Percentiles rank a stretch among this genome's conserved stretches.
Conservation (phyloP, 2,329 filamentous ascomycete species). For the Colletotrichum chlorophyti region DNA sequence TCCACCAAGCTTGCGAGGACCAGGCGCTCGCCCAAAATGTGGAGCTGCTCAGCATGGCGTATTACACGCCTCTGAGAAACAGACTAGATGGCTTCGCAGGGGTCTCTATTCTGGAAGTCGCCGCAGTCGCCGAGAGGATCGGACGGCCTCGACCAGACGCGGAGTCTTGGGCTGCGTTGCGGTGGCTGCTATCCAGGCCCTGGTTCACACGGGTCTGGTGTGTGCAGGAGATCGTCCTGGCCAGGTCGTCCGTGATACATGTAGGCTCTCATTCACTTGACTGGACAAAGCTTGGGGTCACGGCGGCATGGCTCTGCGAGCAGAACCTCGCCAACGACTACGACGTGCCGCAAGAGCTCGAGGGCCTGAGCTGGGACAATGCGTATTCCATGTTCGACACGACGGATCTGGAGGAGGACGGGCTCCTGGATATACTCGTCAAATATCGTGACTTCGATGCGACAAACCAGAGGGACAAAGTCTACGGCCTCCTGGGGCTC, state of each 20-base stretch:
- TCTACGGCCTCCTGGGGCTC: constrained; percentile 10
- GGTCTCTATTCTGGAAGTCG: not conserved
- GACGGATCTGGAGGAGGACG: not conserved
- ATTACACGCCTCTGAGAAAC: not conserved
- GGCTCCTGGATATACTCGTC: not conserved
- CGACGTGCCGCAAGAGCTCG: not conserved
- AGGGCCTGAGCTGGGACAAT: not conserved
- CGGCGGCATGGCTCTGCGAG: not conserved
- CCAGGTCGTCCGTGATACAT: not conserved
- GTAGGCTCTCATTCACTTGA: not conserved
- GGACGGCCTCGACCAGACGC: not conserved
- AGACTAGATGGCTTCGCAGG: not conserved
- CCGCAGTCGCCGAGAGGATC: not conserved
- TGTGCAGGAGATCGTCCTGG: constrained; percentile 9
- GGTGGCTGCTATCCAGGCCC: not conserved
- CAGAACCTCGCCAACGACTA: constrained; percentile 5
- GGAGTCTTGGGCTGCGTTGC: not conserved
- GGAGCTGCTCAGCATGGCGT: constrained; percentile 1
- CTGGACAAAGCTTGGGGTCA: constrained; percentile 1
- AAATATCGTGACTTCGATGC: constrained; percentile 1
- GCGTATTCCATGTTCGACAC: constrained; percentile 12
- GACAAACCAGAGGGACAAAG: constrained; percentile 9
- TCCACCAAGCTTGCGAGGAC: not conserved
- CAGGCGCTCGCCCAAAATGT: not conserved
- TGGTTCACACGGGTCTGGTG: constrained; percentile 18